These are phyloP conservation scores for Porcisia hertigi DNA, from an alignment of 208 protist species.

Conservation along the genomic window DNA sequence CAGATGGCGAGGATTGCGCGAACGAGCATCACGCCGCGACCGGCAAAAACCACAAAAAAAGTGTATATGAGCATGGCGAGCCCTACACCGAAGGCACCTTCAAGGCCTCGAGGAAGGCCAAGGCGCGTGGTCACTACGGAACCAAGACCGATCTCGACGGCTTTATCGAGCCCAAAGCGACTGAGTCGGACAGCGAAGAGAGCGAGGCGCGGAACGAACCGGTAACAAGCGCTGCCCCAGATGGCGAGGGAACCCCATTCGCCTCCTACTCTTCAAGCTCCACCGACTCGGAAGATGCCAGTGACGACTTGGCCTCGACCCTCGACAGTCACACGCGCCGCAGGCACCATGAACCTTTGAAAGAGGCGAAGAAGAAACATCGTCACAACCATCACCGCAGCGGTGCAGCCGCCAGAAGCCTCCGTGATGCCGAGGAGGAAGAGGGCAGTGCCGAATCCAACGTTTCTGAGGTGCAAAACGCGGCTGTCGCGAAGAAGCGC, in stretches of 20 bases:
- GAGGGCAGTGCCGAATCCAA: background rate
- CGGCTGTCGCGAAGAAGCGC: background rate
- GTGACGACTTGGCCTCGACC: constrained; percentile 27
- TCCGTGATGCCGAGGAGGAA: background rate
- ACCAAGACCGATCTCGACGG: constrained; percentile 13
- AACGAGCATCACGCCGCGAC: constrained; percentile 1
- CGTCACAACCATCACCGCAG: constrained; percentile 2
- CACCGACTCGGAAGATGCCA: background rate
- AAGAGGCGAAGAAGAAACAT: constrained; percentile 9
- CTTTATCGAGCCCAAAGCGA: background rate
- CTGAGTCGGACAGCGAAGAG: constrained; percentile 6
- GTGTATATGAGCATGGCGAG: constrained; percentile 23
- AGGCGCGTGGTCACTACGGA: constrained; percentile 19
- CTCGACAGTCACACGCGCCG: constrained; percentile 21
- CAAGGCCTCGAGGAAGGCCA: constrained; percentile 15
- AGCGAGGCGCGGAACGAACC: constrained; percentile 32
- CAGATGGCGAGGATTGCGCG: constrained; percentile 2
- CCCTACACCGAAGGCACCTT: constrained; percentile 41
- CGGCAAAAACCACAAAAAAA: background rate
- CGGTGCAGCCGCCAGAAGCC: constrained; percentile 1
- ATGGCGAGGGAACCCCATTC: background rate
- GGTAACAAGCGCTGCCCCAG: constrained; percentile 28
- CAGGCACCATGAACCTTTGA: constrained; percentile 12
- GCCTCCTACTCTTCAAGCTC: constrained; percentile 5
- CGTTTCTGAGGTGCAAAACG: background rate